Evolutionary conservation across 768 basidiomycete genomes (phyloP), one percentile per base, ranked within the genome.

Genomic region (Mycena floridula): DNA sequence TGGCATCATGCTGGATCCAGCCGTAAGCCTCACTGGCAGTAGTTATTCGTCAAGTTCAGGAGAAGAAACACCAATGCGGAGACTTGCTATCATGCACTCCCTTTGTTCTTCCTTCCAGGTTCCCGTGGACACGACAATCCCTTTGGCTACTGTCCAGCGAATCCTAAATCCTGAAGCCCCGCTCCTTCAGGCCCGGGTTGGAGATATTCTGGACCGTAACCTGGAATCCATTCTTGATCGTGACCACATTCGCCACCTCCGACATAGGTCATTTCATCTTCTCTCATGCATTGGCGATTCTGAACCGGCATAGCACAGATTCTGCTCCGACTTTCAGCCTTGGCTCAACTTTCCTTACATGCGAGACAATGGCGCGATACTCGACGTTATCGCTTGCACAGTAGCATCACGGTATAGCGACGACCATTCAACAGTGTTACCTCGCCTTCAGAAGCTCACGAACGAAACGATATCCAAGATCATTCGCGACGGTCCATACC

Each of bases 301-400:
- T n/a, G 41, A 2, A n/a, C n/a, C 16, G 5, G n/a, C n/a, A 22
- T 20, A 18, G 21, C 24, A n/a, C 32, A 72, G 68, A 50, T 73
- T 70, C 44, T 64, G 65, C 43, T 57, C 61, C 46, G 59, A 59
- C 15, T 71, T 71, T 45, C 55, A 54, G 5, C 70, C 72, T 6
- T 72, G 70, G 70, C 46, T 72, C n/a, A 65, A 60, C 28, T 56
- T 72, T 16, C 62, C 64, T 5, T 66, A 61, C 4, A 47, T 55
- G 20, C 54, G 53, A 40, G 57, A 45, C 36, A 57, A 62, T 23
- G 49, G 53, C 22, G 54, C 61, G 8, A 47, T 71, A 18, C 57
- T 71, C 20, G 61, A 65, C 36, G 58, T 70, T 20, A 62, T 68
- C 5, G 63, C 70, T 43, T 72, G 70, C 43, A 65, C 64, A 21